phyloP scores from a whole-genome alignment of 345 rosid species.

The Abelmoschus esculentus region DNA sequence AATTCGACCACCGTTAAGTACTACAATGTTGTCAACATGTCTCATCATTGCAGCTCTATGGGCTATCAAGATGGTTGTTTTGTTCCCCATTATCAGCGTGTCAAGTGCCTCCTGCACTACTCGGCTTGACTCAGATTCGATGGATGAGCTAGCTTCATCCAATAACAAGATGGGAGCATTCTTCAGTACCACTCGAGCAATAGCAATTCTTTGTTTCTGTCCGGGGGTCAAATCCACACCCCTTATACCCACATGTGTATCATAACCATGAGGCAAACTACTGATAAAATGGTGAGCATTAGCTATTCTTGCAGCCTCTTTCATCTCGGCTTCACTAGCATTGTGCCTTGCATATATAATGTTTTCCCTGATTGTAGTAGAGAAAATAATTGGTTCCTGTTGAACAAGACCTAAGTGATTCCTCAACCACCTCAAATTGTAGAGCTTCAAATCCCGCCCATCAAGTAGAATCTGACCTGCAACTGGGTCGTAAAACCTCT shows the following conservation, averaged over 20 bases:
- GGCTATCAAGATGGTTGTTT: conserved; percentile 90
- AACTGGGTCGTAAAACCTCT: conserved; percentile 94
- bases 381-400: conserved; percentile 95
- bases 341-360: conserved; percentile 96
- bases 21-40: conserved; percentile 92
- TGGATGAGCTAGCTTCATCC: conserved; percentile 95
- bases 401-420: conserved; percentile 92
- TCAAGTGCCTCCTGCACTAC: conserved; percentile 97
- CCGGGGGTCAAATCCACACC: conserved; percentile 98
- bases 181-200: conserved; percentile 90
- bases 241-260: conserved; percentile 98
- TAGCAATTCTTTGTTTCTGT: conserved; percentile 95
- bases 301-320: conserved; percentile 99
- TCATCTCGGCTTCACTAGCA: conserved; percentile 95
- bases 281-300: conserved; percentile 99
- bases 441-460: conserved; percentile 81
- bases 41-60: conserved; percentile 98
- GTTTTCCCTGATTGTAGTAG: conserved; percentile 91
- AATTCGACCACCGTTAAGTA: conserved; percentile 91
- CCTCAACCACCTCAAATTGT: conserved; percentile 93
- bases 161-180: conserved; percentile 87
- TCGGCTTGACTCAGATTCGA: conserved; percentile 95
- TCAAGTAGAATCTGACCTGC: conserved; percentile 96
- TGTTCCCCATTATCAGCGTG: conserved; percentile 92
- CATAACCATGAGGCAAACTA: conserved; percentile 94